Evolutionary conservation across 768 basidiomycete genomes (phyloP).

Genomic region (Boletus patriciae): DNA sequence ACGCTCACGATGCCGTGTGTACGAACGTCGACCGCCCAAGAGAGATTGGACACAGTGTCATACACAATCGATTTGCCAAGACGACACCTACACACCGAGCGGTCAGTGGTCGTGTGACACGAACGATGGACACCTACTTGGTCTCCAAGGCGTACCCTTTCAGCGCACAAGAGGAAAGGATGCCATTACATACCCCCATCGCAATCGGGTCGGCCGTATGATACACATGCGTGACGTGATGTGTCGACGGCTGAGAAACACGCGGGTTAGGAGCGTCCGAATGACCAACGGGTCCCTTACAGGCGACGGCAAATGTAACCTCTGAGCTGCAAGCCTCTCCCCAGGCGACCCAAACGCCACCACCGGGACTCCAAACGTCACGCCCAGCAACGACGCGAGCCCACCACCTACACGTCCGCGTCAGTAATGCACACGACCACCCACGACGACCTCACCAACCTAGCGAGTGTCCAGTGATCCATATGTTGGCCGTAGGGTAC

Average conservation of each 20-base stretch:
- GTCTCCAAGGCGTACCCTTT: slow-evolving; percentile 91
- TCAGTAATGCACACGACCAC: slow-evolving; percentile 17
- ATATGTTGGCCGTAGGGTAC: slow-evolving; percentile 89
- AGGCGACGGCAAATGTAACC: slow-evolving; percentile 85
- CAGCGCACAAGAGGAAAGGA: slow-evolving; percentile 76
- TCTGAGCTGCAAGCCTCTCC: slow-evolving; percentile 72
- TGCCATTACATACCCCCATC: slow-evolving; percentile 84
- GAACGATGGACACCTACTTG: slow-evolving; percentile 39
- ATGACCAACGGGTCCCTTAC: slow-evolving; percentile 41
- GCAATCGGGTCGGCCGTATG: slow-evolving; percentile 95
- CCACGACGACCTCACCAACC: slow-evolving; percentile 41
- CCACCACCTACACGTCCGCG: slow-evolving; percentile 47
- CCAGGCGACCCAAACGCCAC: slow-evolving; percentile 91
- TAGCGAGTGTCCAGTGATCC: slow-evolving; percentile 79
- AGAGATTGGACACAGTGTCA: slow-evolving; percentile 84
- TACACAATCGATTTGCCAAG: slow-evolving; percentile 84
- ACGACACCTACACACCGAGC: slow-evolving; percentile 60
- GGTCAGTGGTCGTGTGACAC: neutral
- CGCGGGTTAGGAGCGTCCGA: neutral
- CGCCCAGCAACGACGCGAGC: slow-evolving; percentile 77
- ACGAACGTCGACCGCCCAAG: slow-evolving; percentile 83
- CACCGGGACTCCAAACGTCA: slow-evolving; percentile 85
- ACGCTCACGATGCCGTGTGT: slow-evolving; percentile 78
- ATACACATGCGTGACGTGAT: slow-evolving; percentile 87
- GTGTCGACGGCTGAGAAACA: slow-evolving; percentile 58